phyloP scores from a whole-genome alignment of 257 asterid species.

The Solanum bukasovii region DNA sequence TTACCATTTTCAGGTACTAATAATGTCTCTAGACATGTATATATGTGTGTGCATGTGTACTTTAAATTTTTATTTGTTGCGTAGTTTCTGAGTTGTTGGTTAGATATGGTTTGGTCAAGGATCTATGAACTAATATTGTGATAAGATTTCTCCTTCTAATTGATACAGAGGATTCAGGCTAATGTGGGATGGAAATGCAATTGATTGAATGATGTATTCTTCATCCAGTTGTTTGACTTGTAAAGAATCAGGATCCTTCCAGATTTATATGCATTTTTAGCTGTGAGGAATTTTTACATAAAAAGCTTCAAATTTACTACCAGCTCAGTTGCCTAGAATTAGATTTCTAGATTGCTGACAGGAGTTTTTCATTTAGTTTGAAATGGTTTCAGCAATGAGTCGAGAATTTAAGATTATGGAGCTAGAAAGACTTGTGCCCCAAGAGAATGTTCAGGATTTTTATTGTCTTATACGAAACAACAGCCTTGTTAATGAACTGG shows the following conservation, averaged over 20 bases:
- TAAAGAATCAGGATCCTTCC: not conserved
- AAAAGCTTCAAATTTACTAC: not conserved
- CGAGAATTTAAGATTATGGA: not conserved
- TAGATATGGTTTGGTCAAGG: not conserved
- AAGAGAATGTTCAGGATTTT: not conserved
- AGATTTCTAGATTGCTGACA: not conserved
- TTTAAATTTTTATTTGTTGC: not conserved
- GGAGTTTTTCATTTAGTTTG: not conserved
- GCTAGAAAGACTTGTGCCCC: not conserved
- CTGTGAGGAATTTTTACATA: not conserved
- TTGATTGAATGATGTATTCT: not conserved
- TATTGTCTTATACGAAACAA: not conserved
- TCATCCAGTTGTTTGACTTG: not conserved
- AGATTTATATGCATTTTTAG: not conserved
- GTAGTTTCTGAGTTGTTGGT: not conserved
- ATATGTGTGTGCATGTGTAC: not conserved
- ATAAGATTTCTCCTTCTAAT: not conserved
- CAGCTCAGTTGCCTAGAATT: not conserved
- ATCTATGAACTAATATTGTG: not conserved
- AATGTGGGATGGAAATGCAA: not conserved
- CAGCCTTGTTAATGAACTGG: not conserved
- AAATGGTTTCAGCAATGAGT: not conserved
- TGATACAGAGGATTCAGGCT: not conserved
- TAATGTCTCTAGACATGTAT: not conserved
- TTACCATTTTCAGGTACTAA: slow-evolving; percentile 69